Conservation (phyloP, 352 stramenopile species). For the Elongisporangium anandrum region DNA sequence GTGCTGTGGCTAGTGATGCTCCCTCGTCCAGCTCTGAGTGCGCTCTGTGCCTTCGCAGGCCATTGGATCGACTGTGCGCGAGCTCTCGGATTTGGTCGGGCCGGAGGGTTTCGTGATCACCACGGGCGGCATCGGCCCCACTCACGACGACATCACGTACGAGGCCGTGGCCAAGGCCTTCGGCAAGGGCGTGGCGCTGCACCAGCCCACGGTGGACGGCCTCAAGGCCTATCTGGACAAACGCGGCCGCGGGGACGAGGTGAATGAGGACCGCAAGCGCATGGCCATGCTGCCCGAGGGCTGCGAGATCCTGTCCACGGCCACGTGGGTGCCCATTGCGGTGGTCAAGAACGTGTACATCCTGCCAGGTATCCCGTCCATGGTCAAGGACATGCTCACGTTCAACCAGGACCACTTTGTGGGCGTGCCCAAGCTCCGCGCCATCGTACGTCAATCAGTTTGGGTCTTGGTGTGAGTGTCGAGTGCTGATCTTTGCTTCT, state of each 20-base stretch:
- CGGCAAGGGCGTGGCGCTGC: slow-evolving; percentile 53
- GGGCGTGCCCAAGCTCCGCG: slow-evolving; percentile 71
- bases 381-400: slow-evolving; percentile 81
- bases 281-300: slow-evolving; percentile 68
- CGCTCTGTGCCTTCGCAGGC: slow-evolving; percentile 20
- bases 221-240: slow-evolving; percentile 36
- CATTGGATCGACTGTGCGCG: slow-evolving; percentile 68
- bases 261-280: slow-evolving; percentile 68
- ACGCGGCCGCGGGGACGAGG: slow-evolving; percentile 12
- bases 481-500: slow-evolving; percentile 8
- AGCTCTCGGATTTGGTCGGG: slow-evolving; percentile 70
- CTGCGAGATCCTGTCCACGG: slow-evolving; percentile 48
- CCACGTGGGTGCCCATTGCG: slow-evolving; percentile 71
- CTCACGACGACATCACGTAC: slow-evolving; percentile 88
- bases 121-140: slow-evolving; percentile 79
- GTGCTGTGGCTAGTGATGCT: background rate
- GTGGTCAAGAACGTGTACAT: slow-evolving; percentile 83
- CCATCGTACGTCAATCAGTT: slow-evolving; percentile 41
- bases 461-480: slow-evolving; percentile 2
- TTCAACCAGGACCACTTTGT: slow-evolving; percentile 75
- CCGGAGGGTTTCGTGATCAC: slow-evolving; percentile 82
- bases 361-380: slow-evolving; percentile 73
- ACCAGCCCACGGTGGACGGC: slow-evolving; percentile 60
- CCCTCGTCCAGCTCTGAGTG: background rate
- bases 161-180: slow-evolving; percentile 80